Base-by-base conservation (phyloP, 2,329 filamentous ascomycete species). In the Microdochium paspali region DNA sequence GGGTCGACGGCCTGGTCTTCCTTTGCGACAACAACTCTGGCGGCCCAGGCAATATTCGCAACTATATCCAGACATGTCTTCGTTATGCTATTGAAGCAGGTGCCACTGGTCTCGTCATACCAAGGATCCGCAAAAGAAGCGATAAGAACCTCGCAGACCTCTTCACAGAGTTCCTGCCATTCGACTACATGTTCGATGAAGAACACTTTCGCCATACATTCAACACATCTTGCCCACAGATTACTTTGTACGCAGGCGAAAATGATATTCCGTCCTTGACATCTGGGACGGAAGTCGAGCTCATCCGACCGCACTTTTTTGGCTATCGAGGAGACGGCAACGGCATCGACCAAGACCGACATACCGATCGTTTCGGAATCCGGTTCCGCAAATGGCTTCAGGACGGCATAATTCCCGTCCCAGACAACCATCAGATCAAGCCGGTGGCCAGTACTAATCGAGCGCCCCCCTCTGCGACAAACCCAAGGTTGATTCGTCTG, bases 1-100 rank as follows among this genome's bases (percentile, higher is more conserved):
- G 65, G 64, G 61, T 62, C 1, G 62, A 67, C 0, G 70, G 70
- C 2, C 53, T 74, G 24, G 61, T 72, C 10, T 74, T 68, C 48
- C 58, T 70, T 20, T 76, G 72, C 60, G 71, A 72, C 56, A 73
- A 74, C 56, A 75, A 74, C 54, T 70, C 70, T 3, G 72, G 72
- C 2, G 72, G 72, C 24, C 68, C 74, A 44, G 71, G 72, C 20
- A 75, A 74, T 49, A 73, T 74, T 30, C 62, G 72, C 46, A 74
- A 72, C 54, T 74, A 71, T 54, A 71, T 74, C 42, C 63, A 74
- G 46, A 74, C 70, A 9, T 76, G 71, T 47, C 50, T 75, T 21
- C 68, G 72, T 20, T 76, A 76, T 51, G 69, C 66, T 18, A 66
- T 76, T 50, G 70, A 72, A 24, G 68, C 69, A 6, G 72, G 71